These are phyloP conservation scores for Astragalus glycyphyllos DNA, from an alignment of 306 rosid species.

Conservation along the genomic window DNA sequence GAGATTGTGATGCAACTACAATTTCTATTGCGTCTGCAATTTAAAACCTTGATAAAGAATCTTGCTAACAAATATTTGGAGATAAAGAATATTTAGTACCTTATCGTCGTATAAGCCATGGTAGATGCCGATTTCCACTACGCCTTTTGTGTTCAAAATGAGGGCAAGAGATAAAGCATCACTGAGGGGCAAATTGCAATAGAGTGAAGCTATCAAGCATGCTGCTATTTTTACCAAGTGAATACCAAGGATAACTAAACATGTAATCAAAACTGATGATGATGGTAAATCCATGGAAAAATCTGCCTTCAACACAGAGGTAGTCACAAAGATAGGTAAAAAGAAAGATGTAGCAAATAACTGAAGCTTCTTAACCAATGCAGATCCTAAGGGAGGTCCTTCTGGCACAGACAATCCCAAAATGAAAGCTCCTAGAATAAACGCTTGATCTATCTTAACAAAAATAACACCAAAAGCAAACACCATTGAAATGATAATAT, in stretches of 20 bases:
- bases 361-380: constrained; percentile 55
- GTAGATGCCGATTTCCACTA: constrained; percentile 49
- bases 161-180: constrained; percentile 60
- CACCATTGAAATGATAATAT: constrained; percentile 39
- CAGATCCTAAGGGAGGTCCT: constrained; percentile 72
- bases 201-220: constrained; percentile 38
- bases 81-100: constrained; percentile 20
- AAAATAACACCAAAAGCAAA: constrained; percentile 41
- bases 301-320: constrained; percentile 51
- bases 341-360: constrained; percentile 47
- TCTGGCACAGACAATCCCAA: constrained; percentile 69
- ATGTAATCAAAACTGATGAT: rapidly evolving
- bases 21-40: too few species aligned
- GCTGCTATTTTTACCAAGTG: constrained; percentile 33
- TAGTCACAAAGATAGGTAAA: constrained; percentile 63
- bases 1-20: too few species aligned
- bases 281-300: not conserved
- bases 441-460: constrained; percentile 30
- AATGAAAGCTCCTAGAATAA: constrained; percentile 56
- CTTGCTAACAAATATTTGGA: not conserved
- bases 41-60: too few species aligned
- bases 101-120: constrained; percentile 10
- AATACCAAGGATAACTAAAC: not conserved
- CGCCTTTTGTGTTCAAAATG: constrained; percentile 65
- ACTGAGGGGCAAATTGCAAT: constrained; percentile 47